Percentiles rank a stretch among this genome's conserved stretches.
Evolutionary conservation across 148 eudicot genomes (phyloP).

Genomic region (Oxyria digyna): DNA sequence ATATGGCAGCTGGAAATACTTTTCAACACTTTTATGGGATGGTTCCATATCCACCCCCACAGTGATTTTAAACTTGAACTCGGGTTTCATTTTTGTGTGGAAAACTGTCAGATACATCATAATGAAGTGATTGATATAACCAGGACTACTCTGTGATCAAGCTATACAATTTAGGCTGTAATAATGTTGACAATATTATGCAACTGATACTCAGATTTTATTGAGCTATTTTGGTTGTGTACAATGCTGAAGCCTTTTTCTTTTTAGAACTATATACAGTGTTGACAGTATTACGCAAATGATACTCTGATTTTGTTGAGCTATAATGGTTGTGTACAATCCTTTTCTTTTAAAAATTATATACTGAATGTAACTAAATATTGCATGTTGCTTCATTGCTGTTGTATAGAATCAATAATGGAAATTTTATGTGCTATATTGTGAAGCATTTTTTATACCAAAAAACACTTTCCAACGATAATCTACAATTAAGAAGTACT

Average conservation of each 20-base stretch:
- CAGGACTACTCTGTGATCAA: too few species aligned
- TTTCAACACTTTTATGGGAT: background rate
- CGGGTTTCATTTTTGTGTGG: background rate
- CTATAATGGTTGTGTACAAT: too few species aligned
- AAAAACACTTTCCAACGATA: too few species aligned
- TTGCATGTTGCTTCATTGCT: background rate
- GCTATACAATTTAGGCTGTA: background rate
- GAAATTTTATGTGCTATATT: too few species aligned
- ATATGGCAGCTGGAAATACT: conserved; percentile 11
- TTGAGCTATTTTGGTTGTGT: conserved; percentile 3
- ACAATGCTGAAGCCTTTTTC: background rate
- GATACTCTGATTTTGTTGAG: too few species aligned
- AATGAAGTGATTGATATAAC: too few species aligned
- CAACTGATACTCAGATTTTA: background rate
- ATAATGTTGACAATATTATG: background rate
- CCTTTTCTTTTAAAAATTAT: background rate
- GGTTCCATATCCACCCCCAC: conserved; percentile 3
- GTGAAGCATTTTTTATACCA: too few species aligned
- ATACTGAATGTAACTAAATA: background rate
- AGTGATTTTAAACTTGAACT: background rate
- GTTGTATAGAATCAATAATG: background rate
- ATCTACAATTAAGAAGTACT: too few species aligned
- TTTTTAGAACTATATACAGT: too few species aligned
- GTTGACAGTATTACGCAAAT: too few species aligned
- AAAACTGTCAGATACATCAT: background rate